Conservation (phyloP, 441 rosid species). For the Pelargonium australe region DNA sequence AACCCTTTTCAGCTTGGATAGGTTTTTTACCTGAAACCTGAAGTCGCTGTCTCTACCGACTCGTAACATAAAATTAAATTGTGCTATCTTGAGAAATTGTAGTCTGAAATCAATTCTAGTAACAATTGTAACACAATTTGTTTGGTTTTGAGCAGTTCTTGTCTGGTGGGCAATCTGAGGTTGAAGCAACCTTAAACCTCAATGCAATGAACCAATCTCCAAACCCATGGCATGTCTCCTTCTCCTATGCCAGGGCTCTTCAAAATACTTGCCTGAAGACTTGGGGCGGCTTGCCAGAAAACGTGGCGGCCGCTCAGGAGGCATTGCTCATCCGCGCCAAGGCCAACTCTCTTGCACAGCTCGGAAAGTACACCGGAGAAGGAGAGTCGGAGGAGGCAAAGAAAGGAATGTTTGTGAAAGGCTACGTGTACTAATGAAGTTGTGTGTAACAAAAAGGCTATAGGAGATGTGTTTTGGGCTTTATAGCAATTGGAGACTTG, state of each 20-base stretch:
- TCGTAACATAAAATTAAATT: too few relatives aligned
- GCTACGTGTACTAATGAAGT: constrained; percentile 46
- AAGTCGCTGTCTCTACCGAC: too few relatives aligned
- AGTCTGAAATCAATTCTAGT: too few relatives aligned
- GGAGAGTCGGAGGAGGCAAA: constrained; percentile 8
- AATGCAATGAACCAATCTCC: constrained; percentile 95
- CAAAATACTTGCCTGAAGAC: constrained; percentile 94
- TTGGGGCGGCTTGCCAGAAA: constrained; percentile 90
- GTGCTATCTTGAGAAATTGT: too few relatives aligned
- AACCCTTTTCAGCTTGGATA: too few relatives aligned
- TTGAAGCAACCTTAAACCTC: constrained; percentile 83
- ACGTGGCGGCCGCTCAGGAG: constrained; percentile 74
- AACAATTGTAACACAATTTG: too few relatives aligned
- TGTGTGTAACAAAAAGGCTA: not conserved
- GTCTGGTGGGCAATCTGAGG: constrained; percentile 97
- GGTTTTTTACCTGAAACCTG: too few relatives aligned
- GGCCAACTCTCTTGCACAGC: constrained; percentile 30
- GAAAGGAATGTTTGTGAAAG: constrained; percentile 6
- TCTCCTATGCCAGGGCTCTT: constrained; percentile 94
- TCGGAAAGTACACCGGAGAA: constrained; percentile 6
- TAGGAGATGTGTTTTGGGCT: constrained; percentile 1
- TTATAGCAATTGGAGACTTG: constrained; percentile 3
- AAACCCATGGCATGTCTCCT: constrained; percentile 98
- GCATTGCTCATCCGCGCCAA: constrained; percentile 87
- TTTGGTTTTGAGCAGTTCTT: constrained; percentile 40